Conservation (phyloP, 1,284 basidiomycete species). For the Apiotrichum gamsii region DNA sequence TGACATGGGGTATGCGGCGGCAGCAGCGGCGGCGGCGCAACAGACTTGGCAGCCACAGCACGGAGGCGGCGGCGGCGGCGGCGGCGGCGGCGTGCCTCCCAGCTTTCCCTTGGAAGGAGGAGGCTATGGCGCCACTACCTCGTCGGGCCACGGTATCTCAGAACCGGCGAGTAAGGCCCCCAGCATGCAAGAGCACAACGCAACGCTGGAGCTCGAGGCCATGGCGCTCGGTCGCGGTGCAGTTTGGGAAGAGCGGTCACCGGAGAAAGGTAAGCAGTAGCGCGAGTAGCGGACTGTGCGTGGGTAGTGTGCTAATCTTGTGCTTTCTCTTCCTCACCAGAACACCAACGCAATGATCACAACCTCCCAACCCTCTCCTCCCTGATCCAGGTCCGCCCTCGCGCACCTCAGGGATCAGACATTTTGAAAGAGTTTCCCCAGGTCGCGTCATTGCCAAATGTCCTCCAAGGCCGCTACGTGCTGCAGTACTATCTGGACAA, state of each 20-base stretch:
- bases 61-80: neutral
- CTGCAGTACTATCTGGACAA: constrained; percentile 12
- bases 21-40: too few species aligned
- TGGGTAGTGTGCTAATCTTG: constrained; percentile 1
- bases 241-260: too few species aligned
- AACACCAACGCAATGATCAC: neutral
- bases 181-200: constrained; percentile 15
- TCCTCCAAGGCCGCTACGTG: constrained; percentile 13
- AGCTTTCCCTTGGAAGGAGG: neutral
- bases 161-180: constrained; percentile 12
- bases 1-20: too few species aligned
- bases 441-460: neutral
- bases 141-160: neutral
- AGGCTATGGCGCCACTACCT: neutral
- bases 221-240: constrained; percentile 12
- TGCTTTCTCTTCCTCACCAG: neutral
- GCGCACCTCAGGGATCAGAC: constrained; percentile 1
- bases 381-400: constrained; percentile 10
- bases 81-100: neutral
- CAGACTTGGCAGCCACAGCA: too few species aligned
- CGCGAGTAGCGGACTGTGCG: too few species aligned
- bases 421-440: constrained; percentile 9
- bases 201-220: constrained; percentile 16
- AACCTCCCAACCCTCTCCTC: constrained; percentile 5
- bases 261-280: too few species aligned